A percentile compares a stretch with the other conserved stretches of the same genome.
phyloP scores from a whole-genome alignment of 176 grass and related monocot species.

The Neostapfia colusana region DNA sequence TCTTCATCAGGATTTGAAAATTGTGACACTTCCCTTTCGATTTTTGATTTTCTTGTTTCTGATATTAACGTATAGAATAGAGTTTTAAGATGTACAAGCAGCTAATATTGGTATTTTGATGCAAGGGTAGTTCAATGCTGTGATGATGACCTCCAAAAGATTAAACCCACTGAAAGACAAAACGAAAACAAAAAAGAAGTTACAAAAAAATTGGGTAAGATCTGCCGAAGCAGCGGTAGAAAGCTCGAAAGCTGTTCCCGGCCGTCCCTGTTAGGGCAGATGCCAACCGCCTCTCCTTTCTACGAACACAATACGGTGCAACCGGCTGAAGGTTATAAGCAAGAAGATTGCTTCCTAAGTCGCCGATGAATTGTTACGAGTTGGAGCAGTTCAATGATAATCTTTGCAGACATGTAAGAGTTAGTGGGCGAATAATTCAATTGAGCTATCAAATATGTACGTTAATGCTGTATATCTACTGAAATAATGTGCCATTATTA shows the following conservation, averaged over 20 bases:
- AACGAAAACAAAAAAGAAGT: not conserved
- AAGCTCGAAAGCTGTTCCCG: conserved; percentile 48
- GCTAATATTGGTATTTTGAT: not conserved
- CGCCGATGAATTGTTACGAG: not conserved
- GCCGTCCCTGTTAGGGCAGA: conserved; percentile 88
- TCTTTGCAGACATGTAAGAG: no score
- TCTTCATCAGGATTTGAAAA: conserved; percentile 86
- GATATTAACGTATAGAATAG: not conserved
- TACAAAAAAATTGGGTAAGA: conserved; percentile 52
- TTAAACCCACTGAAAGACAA: not conserved
- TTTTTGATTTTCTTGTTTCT: not conserved
- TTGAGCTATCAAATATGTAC: no score
- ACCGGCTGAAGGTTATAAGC: not conserved
- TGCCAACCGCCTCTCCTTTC: conserved; percentile 96
- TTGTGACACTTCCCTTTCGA: not conserved
- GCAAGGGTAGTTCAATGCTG: not conserved
- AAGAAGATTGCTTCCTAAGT: not conserved
- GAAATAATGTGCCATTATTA: no score
- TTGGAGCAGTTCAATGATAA: no score
- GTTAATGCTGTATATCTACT: no score
- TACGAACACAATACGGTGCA: conserved; percentile 15
- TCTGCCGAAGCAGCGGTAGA: conserved; percentile 36
- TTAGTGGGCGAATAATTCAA: no score
- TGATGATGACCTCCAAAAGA: not conserved
- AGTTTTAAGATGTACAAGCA: conserved; percentile 9